Evolutionary conservation across 805 yeast species (phyloP).

Genomic region (Metschnikowia amazonensis): DNA sequence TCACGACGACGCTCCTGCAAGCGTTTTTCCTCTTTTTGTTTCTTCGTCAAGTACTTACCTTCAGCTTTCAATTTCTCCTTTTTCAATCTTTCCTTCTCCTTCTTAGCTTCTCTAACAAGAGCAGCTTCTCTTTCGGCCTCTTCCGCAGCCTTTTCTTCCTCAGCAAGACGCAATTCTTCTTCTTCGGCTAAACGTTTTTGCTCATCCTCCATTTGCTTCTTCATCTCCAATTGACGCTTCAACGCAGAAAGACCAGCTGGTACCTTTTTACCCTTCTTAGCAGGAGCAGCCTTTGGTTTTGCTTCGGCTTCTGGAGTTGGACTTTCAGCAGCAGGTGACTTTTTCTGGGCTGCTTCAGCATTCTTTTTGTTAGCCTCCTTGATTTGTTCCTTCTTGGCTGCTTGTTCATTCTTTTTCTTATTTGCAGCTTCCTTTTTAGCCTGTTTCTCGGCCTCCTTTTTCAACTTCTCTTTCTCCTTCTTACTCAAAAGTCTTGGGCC

Average conservation of each 20-base stretch:
- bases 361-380: constrained; percentile 45
- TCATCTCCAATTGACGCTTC: constrained; percentile 82
- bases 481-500: constrained; percentile 81
- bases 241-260: constrained; percentile 92
- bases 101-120: constrained; percentile 59
- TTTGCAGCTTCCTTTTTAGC: constrained; percentile 87
- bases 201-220: constrained; percentile 85
- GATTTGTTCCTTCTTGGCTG: constrained; percentile 55
- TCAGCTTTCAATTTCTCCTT: constrained; percentile 92
- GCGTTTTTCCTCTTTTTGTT: constrained; percentile 90
- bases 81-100: constrained; percentile 82
- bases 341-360: constrained; percentile 34
- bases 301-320: constrained; percentile 32
- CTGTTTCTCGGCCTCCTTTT: constrained; percentile 88
- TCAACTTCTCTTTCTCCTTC: constrained; percentile 92
- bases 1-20: constrained; percentile 85
- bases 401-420: constrained; percentile 72
- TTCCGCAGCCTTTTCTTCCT: constrained; percentile 46
- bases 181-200: constrained; percentile 68
- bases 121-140: constrained; percentile 67
- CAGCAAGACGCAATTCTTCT: constrained; percentile 48
- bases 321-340: constrained; percentile 21
- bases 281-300: constrained; percentile 31
- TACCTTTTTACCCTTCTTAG: constrained; percentile 66
- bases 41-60: constrained; percentile 90